Evolutionary conservation across 1,284 basidiomycete species (phyloP).

Genomic region (Ustilago esculenta): DNA sequence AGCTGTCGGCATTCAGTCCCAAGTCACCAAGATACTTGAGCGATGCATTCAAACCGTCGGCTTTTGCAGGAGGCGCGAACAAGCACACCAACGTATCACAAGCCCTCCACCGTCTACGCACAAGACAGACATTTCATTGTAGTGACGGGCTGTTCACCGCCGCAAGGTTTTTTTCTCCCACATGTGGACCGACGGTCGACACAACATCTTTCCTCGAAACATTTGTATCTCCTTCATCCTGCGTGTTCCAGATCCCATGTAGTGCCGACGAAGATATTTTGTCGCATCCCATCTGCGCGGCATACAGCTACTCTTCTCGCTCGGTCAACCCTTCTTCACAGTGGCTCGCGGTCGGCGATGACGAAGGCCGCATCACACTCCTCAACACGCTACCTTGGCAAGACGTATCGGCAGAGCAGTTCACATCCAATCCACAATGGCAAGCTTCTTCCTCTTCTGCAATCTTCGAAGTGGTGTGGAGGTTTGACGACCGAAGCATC

Average conservation of each 20-base stretch:
- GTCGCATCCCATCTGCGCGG: conserved; percentile 53
- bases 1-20: neutral
- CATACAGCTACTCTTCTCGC: conserved; percentile 54
- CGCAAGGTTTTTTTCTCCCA: conserved; percentile 1
- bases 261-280: conserved; percentile 14
- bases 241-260: conserved; percentile 15
- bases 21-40: neutral
- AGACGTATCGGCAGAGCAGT: conserved; percentile 16
- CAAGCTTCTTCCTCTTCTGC: conserved; percentile 36
- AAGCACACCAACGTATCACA: neutral
- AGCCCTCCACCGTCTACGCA: conserved; percentile 14
- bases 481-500: conserved; percentile 56
- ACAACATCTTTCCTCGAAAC: conserved; percentile 31
- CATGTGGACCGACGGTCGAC: conserved; percentile 14
- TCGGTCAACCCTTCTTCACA: conserved; percentile 46
- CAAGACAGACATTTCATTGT: conserved; percentile 4
- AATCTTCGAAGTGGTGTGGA: conserved; percentile 61
- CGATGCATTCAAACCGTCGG: conserved; percentile 1
- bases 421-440: conserved; percentile 23
- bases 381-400: conserved; percentile 53
- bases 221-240: conserved; percentile 36
- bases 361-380: conserved; percentile 61
- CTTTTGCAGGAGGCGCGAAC: conserved; percentile 5
- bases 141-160: neutral
- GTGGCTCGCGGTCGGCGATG: conserved; percentile 64